Conservation (phyloP, 805 yeast genomes). For the Groenewaldozyma tartarivorans region DNA sequence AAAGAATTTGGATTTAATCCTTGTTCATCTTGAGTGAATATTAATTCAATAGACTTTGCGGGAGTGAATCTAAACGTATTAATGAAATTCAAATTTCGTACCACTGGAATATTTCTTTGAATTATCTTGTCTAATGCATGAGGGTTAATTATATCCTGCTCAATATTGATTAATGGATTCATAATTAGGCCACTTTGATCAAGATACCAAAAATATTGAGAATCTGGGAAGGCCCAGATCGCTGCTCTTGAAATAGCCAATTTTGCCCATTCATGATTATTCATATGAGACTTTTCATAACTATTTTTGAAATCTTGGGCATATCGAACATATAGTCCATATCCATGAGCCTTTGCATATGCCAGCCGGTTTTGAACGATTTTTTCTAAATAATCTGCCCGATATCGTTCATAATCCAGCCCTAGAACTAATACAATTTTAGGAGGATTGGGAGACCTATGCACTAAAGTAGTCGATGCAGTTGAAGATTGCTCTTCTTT, state of each 20-base stretch:
- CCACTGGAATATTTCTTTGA: slow-evolving; percentile 61
- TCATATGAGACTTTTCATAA: slow-evolving; percentile 16
- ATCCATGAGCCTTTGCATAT: slow-evolving; percentile 72
- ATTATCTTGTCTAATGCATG: slow-evolving; percentile 54
- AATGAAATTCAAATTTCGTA: slow-evolving; percentile 30
- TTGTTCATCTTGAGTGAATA: slow-evolving; percentile 60
- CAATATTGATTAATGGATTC: slow-evolving; percentile 55
- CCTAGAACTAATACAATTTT: slow-evolving; percentile 65
- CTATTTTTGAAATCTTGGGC: slow-evolving; percentile 54
- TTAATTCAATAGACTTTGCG: slow-evolving; percentile 45
- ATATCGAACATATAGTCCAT: slow-evolving; percentile 81
- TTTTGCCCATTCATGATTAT: slow-evolving; percentile 46
- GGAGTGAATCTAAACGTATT: slow-evolving; percentile 53
- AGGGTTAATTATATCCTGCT: slow-evolving; percentile 49
- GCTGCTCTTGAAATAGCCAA: slow-evolving; percentile 68
- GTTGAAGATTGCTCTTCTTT: neutral
- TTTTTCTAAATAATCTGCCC: slow-evolving; percentile 49
- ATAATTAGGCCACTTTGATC: slow-evolving; percentile 66
- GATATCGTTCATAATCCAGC: slow-evolving; percentile 65
- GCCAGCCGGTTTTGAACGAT: slow-evolving; percentile 81
- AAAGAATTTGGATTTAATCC: slow-evolving; percentile 64
- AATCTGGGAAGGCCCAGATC: slow-evolving; percentile 84
- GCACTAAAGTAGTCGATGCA: slow-evolving; percentile 1
- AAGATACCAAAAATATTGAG: slow-evolving; percentile 85
- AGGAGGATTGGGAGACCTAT: slow-evolving; percentile 15